Evolutionary conservation across 1,139 yeast species (phyloP).

Genomic region (Pichia inconspicua): DNA sequence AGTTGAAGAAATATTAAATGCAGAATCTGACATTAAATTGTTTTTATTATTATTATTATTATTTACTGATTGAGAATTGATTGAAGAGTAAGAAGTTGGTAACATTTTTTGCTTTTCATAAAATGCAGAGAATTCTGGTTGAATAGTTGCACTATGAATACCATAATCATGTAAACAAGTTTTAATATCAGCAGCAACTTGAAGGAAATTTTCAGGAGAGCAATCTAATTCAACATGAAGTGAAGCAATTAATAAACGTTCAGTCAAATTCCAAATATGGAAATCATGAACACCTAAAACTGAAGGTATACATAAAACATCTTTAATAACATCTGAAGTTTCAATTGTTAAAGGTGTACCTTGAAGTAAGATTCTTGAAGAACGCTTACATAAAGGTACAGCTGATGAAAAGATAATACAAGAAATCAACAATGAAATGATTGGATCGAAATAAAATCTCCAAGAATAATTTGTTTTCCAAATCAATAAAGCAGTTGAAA

Average conservation of each 20-base stretch:
- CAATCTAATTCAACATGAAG: conserved; percentile 72
- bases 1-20: conserved; percentile 8
- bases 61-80: neutral
- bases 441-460: conserved; percentile 81
- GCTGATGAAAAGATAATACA: conserved; percentile 86
- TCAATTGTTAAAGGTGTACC: conserved; percentile 83
- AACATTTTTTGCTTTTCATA: conserved; percentile 24
- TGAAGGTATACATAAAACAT: conserved; percentile 58
- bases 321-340: conserved; percentile 64
- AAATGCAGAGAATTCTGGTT: conserved; percentile 62
- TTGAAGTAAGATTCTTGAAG: conserved; percentile 82
- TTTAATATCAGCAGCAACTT: conserved; percentile 71
- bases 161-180: conserved; percentile 76
- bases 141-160: conserved; percentile 89
- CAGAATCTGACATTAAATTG: conserved; percentile 1
- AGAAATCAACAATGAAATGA: conserved; percentile 78
- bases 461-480: conserved; percentile 91
- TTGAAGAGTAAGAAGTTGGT: conserved; percentile 24
- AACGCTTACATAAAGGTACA: conserved; percentile 77
- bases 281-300: conserved; percentile 87
- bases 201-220: conserved; percentile 56
- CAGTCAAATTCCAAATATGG: conserved; percentile 95
- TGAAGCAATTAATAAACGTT: conserved; percentile 79
- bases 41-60: too few relatives aligned
- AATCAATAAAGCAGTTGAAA: conserved; percentile 77